These are phyloP conservation scores for Picochlorum sp. DNA, from an alignment of 139 green algal species.

Conservation along the genomic window DNA sequence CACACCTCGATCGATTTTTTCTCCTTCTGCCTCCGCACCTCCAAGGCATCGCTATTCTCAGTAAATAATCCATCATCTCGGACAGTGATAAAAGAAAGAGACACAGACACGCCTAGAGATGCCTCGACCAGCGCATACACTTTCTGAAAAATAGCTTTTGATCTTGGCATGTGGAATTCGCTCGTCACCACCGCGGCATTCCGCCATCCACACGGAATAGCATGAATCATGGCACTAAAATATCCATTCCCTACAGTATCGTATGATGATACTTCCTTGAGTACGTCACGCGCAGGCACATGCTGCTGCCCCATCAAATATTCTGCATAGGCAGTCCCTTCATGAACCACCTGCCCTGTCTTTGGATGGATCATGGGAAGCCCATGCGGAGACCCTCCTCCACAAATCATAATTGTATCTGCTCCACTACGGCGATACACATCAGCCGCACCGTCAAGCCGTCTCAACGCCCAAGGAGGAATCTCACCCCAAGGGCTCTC, in stretches of 20 bases:
- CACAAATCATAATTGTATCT: conserved; percentile 31
- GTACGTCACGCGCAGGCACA: conserved; percentile 23
- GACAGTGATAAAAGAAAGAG: conserved; percentile 6
- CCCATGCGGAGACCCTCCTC: conserved; percentile 78
- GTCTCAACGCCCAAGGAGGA: conserved; percentile 36
- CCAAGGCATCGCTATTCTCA: conserved; percentile 28
- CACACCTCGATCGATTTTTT: conserved; percentile 37
- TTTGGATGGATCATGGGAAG: conserved; percentile 39
- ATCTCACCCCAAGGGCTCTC: conserved; percentile 29
- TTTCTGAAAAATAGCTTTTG: conserved; percentile 48
- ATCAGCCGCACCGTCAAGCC: conserved; percentile 30
- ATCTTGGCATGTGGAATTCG: conserved; percentile 76
- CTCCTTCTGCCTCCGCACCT: conserved; percentile 37
- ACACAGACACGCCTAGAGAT: background rate
- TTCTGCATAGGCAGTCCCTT: conserved; percentile 51
- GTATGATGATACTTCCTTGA: conserved; percentile 68
- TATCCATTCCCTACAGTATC: conserved; percentile 84
- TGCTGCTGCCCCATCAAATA: conserved; percentile 47
- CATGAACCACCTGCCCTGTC: conserved; percentile 59
- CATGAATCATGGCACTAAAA: conserved; percentile 69
- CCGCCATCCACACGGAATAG: conserved; percentile 61
- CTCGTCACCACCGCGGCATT: conserved; percentile 48
- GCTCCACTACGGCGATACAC: conserved; percentile 5
- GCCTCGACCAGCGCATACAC: conserved; percentile 40
- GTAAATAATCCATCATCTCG: conserved; percentile 51